Conservation (phyloP, 192 early-diverging fungal species). For the Dissophora globulifera region DNA sequence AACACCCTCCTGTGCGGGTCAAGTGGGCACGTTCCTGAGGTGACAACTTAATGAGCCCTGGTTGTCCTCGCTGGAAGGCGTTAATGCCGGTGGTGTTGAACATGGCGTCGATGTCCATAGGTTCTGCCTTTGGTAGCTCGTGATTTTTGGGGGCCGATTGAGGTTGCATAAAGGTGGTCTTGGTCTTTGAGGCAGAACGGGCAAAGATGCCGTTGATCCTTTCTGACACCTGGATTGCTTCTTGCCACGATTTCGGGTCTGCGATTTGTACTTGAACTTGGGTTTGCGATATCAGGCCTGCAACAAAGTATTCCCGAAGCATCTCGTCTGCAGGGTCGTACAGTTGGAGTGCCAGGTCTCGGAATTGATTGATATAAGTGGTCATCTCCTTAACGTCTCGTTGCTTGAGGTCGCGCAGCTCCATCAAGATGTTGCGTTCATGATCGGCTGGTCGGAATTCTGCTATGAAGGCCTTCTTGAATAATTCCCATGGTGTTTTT, state of each 20-base stretch:
- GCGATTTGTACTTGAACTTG: conserved; percentile 5
- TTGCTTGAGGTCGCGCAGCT: background rate
- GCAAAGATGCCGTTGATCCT: conserved; percentile 1
- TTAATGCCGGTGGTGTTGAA: no score
- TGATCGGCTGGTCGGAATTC: conserved; percentile 3
- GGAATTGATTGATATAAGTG: background rate
- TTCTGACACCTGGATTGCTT: background rate
- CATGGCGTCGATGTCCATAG: background rate
- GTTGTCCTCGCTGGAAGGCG: no score
- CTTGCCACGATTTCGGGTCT: background rate
- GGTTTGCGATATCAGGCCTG: background rate
- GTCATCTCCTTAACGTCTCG: background rate
- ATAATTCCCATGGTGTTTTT: background rate
- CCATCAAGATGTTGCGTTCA: background rate
- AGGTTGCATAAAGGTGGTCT: background rate
- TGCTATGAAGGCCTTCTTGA: background rate
- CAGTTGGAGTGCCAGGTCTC: conserved; percentile 2
- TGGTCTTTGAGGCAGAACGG: background rate
- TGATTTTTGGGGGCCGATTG: background rate
- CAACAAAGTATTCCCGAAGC: conserved; percentile 4
- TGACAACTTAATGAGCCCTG: no score
- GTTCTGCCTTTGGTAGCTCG: background rate
- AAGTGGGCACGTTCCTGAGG: no score
- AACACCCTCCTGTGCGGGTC: no score
- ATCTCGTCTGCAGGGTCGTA: background rate